Evolutionary conservation across 2,329 filamentous ascomycete species (phyloP), one percentile per base, ranked within the genome.

Genomic region (Alternaria sp.): DNA sequence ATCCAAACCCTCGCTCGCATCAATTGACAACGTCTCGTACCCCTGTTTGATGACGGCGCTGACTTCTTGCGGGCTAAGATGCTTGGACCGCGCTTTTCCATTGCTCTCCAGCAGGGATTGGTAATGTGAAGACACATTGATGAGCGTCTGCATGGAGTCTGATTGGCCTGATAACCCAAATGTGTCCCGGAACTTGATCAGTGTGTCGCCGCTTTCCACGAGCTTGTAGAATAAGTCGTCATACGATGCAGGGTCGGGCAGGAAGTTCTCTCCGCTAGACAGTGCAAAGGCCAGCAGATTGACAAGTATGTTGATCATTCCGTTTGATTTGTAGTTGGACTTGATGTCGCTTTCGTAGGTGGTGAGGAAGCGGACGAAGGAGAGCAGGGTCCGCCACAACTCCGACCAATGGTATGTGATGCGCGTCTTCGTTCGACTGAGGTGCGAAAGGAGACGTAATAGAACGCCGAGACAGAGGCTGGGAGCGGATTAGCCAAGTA

Each of bases 221-320:
- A 98, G 87, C 81, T 99, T 99, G 87, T 99, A 99, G 82, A 99
- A 98, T 0, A 99, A 85, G 75, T 99, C 96, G 73, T 99, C 96
- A 79, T 98, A 98, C 2, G 93, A 90, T 17, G 91, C 88, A 1
- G 93, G 90, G 28, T 92, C 92, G 0, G 95, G 96, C 8, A 99
- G 85, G 80, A 99, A 98, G 3, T 91, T 90, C 78, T 98, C 96
- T 7, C 96, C 96, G 3, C 89, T 88, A 2, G 92, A 96, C 8
- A 99, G 85, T 3, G 93, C 92, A 43, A 97, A 86, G 1, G 93
- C 93, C 43, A 97, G 85, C 6, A 97, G 83, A 74, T 96, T 93
- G 55, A 96, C 90, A 2, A 97, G 87, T 32, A 90, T 87, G 70
- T 91, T 89, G 15, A 96, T 87, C 25, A 98, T 85, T 11, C 87